These are phyloP conservation scores for Cordia subcordata DNA, from an alignment of 257 asterid species.

Conservation along the genomic window DNA sequence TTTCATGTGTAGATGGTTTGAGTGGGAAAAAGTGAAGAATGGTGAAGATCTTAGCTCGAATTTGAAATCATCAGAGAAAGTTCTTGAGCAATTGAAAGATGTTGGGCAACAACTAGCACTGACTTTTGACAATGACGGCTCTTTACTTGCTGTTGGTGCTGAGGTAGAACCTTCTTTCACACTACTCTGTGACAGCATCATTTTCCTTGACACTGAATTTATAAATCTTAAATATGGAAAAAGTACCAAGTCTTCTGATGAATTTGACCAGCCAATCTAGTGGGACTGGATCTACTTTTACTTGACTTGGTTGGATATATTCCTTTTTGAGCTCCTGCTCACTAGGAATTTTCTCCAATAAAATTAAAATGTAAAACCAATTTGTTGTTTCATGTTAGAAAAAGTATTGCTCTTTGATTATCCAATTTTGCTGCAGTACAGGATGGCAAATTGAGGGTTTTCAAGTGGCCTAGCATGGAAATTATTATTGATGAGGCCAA, in stretches of 20 bases:
- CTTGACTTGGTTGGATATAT: no score
- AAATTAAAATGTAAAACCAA: no score
- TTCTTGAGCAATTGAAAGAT: slow-evolving; percentile 61
- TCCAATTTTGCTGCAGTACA: slow-evolving; percentile 41
- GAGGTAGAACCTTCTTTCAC: slow-evolving; percentile 56
- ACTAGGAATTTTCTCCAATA: no score
- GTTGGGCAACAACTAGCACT: slow-evolving; percentile 85
- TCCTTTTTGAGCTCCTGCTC: no score
- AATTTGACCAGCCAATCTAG: no score
- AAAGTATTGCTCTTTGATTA: no score
- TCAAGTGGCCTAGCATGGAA: slow-evolving; percentile 90
- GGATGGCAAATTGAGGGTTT: slow-evolving; percentile 94
- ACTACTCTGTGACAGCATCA: neutral
- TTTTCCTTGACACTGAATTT: neutral
- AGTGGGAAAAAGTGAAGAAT: slow-evolving; percentile 44
- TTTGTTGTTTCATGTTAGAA: no score
- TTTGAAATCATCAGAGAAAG: slow-evolving; percentile 59
- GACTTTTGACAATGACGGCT: slow-evolving; percentile 67
- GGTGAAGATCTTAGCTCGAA: slow-evolving; percentile 35
- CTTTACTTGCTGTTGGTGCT: slow-evolving; percentile 84
- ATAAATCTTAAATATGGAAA: neutral
- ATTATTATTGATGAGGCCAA: slow-evolving; percentile 48
- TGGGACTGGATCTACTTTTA: no score
- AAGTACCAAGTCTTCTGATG: neutral
- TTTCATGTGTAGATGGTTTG: slow-evolving; percentile 57